Conservation (phyloP, 106 monocot genomes). For the Dactylorhiza incarnata region DNA sequence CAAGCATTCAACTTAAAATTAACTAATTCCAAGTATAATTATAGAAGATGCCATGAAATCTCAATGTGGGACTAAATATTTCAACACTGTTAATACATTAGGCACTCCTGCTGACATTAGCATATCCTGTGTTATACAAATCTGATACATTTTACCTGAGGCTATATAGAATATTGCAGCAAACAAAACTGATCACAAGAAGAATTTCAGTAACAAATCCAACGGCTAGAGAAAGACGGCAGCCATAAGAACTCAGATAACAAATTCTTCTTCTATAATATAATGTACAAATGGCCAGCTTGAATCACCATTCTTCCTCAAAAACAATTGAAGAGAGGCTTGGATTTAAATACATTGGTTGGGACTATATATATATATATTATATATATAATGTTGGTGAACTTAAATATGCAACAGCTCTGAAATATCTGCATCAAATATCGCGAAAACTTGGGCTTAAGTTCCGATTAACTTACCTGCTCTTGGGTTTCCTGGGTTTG, state of each 20-base stretch:
- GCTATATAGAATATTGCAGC: neutral
- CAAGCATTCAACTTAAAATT: too few relatives aligned
- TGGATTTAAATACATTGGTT: neutral
- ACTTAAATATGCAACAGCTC: too few relatives aligned
- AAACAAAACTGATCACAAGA: neutral
- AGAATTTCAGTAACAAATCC: neutral
- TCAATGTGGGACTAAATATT: too few relatives aligned
- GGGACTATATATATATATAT: neutral
- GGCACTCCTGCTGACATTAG: too few relatives aligned
- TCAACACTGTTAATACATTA: too few relatives aligned
- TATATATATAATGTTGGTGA: neutral
- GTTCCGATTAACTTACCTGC: neutral
- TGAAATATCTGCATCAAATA: neutral
- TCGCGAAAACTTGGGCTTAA: neutral
- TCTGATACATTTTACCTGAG: neutral
- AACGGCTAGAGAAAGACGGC: neutral
- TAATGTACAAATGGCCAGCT: slow-evolving; percentile 1
- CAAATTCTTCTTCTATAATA: neutral
- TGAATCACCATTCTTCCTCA: slow-evolving; percentile 3
- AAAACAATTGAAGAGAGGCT: slow-evolving; percentile 3
- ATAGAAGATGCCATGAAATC: too few relatives aligned
- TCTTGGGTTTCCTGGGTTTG: neutral
- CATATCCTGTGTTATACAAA: neutral
- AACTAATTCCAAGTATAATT: too few relatives aligned
- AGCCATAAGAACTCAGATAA: neutral